Percentiles rank a stretch among this genome's conserved stretches.
Evolutionary conservation across 2,329 filamentous ascomycete genomes (phyloP).

Genomic region (Ceratocystis diversiconidia): DNA sequence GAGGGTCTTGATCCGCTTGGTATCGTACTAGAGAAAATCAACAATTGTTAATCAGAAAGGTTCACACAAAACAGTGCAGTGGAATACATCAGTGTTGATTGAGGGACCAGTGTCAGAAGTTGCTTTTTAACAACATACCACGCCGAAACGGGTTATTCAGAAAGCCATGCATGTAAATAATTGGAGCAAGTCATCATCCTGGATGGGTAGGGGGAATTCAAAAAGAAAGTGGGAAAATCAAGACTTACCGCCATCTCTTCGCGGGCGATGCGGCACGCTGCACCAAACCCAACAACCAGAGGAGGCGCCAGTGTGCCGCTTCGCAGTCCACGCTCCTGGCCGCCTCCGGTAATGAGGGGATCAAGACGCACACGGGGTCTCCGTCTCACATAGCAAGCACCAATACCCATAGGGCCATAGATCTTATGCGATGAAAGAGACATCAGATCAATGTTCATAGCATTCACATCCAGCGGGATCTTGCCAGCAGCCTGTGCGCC

Average conservation of each 20-base stretch:
- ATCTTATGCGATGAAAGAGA: conserved; percentile 98
- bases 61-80: conserved; percentile 8
- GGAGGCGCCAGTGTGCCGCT: conserved; percentile 88
- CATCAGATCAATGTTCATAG: conserved; percentile 97
- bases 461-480: conserved; percentile 90
- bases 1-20: conserved; percentile 65
- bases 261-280: conserved; percentile 82
- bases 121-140: conserved; percentile 50
- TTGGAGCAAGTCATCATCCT: conserved; percentile 60
- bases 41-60: neutral
- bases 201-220: conserved; percentile 18
- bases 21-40: conserved; percentile 59
- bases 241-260: conserved; percentile 78
- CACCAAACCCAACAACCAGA: conserved; percentile 81
- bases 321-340: conserved; percentile 85
- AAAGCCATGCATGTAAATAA: conserved; percentile 73
- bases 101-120: conserved; percentile 38
- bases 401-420: conserved; percentile 93
- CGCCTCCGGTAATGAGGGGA: conserved; percentile 89
- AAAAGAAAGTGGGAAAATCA: conserved; percentile 18
- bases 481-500: conserved; percentile 96
- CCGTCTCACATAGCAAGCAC: conserved; percentile 88
- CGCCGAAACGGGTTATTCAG: conserved; percentile 56
- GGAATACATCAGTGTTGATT: neutral
- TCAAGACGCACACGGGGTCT: conserved; percentile 87